Evolutionary conservation across 2,329 filamentous ascomycete species (phyloP).

Genomic region (Claviceps sp.): DNA sequence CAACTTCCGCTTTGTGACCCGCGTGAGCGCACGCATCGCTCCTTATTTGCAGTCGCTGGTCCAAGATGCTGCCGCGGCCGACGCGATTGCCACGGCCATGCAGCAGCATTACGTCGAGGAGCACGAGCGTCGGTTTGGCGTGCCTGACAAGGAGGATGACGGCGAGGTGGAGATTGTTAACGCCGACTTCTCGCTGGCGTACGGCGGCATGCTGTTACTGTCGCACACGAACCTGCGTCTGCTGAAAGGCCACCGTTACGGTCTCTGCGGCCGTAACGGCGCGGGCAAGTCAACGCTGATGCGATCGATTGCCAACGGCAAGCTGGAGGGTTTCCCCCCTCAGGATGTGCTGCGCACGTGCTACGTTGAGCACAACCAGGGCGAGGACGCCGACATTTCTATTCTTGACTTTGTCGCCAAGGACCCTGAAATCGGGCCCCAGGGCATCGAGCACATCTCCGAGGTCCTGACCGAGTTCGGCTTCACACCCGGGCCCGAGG

Average conservation of each 20-base stretch:
- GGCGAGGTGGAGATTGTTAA: constrained; percentile 96
- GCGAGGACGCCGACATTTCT: constrained; percentile 90
- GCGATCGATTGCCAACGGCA: constrained; percentile 89
- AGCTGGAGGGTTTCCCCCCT: constrained; percentile 90
- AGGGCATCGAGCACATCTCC: constrained; percentile 69
- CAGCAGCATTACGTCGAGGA: constrained; percentile 69
- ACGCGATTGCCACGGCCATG: constrained; percentile 58
- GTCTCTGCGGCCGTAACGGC: constrained; percentile 92
- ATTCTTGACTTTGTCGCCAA: constrained; percentile 88
- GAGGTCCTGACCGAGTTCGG: constrained; percentile 82
- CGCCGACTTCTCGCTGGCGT: constrained; percentile 91
- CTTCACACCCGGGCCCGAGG: constrained; percentile 80
- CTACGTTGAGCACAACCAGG: constrained; percentile 98
- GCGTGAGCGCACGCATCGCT: constrained; percentile 54
- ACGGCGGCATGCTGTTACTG: constrained; percentile 91
- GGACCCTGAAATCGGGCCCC: constrained; percentile 71
- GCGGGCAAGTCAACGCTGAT: constrained; percentile 98
- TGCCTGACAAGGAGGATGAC: constrained; percentile 75
- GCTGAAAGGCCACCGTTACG: constrained; percentile 92
- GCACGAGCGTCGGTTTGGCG: constrained; percentile 76
- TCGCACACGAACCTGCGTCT: constrained; percentile 92
- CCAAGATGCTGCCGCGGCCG: constrained; percentile 42
- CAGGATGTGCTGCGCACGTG: constrained; percentile 89
- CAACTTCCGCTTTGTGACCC: constrained; percentile 65
- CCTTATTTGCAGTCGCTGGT: constrained; percentile 68